Conservation (phyloP, 2,329 filamentous ascomycete genomes). For the Pestalotiopsis sp. region DNA sequence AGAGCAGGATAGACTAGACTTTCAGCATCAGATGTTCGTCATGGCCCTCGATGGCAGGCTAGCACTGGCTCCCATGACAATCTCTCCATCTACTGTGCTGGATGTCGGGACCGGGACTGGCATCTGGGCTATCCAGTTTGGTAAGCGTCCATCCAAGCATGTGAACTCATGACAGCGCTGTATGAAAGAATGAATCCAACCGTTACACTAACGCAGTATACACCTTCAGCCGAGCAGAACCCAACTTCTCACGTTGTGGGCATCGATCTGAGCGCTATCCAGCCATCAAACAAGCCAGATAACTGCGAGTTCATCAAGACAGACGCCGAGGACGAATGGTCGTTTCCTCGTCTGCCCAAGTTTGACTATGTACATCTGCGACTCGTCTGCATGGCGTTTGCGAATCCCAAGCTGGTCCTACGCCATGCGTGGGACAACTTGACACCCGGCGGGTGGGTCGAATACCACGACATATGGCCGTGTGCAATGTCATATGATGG, state of each 20-base stretch:
- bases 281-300: constrained; percentile 12
- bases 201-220: too few relatives aligned
- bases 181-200: too few relatives aligned
- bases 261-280: constrained; percentile 13
- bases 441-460: constrained; percentile 34
- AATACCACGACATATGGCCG: constrained; percentile 15
- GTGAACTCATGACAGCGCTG: background rate
- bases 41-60: constrained; percentile 24
- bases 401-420: constrained; percentile 46
- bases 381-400: constrained; percentile 45
- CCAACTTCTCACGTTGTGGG: constrained; percentile 12
- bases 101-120: constrained; percentile 25
- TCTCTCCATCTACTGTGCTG: constrained; percentile 16
- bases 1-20: constrained; percentile 18
- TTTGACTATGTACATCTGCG: constrained; percentile 17
- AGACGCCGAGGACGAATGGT: constrained; percentile 16
- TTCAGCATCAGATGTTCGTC: constrained; percentile 27
- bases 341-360: constrained; percentile 7
- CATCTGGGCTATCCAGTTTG: constrained; percentile 26
- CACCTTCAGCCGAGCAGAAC: background rate
- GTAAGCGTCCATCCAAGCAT: background rate
- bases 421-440: constrained; percentile 41
- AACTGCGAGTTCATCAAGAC: constrained; percentile 16
- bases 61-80: constrained; percentile 22
- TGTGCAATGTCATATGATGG: constrained; percentile 9